A percentile compares a stretch with the other conserved stretches of the same genome.
These are phyloP conservation scores for Verticillium klebahnii DNA, from an alignment of 2,329 filamentous ascomycete species.

Conservation along the genomic window DNA sequence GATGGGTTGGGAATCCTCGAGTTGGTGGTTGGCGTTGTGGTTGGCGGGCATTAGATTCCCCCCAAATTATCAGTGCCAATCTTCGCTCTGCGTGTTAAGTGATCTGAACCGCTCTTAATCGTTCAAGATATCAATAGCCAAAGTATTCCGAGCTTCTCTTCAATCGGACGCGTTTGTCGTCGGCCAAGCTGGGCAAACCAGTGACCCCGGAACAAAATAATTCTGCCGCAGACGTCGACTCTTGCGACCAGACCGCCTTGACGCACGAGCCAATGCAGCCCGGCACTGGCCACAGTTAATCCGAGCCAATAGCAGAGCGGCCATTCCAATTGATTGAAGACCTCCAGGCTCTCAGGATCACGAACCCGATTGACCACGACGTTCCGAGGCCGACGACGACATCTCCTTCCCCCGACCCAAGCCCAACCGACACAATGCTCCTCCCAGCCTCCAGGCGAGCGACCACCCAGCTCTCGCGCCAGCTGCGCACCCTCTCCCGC, in stretches of 20 bases:
- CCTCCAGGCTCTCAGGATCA: not conserved
- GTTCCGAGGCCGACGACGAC: not conserved
- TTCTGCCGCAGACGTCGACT: not conserved
- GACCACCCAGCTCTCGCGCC: conserved; percentile 38
- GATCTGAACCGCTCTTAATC: not conserved
- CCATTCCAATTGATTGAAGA: conserved; percentile 4
- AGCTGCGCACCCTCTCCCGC: conserved; percentile 37
- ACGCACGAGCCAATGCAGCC: not conserved
- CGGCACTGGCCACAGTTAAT: not conserved
- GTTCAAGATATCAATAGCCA: not conserved
- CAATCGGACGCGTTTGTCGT: too few species aligned
- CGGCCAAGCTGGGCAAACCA: not conserved
- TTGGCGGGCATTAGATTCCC: too few species aligned
- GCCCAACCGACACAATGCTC: conserved; percentile 31
- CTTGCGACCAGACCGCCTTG: not conserved
- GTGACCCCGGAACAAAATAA: not conserved
- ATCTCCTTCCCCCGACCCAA: conserved; percentile 13
- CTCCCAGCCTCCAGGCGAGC: conserved; percentile 35
- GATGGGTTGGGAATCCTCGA: not conserved
- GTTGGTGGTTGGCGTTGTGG: too few species aligned
- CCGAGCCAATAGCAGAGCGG: conserved; percentile 1
- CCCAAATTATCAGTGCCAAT: too few species aligned
- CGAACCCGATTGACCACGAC: not conserved
- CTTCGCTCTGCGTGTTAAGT: too few species aligned
- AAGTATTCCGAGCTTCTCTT: not conserved